phyloP scores from a whole-genome alignment of 805 yeast genomes.

The Metschnikowia reukaufii region DNA sequence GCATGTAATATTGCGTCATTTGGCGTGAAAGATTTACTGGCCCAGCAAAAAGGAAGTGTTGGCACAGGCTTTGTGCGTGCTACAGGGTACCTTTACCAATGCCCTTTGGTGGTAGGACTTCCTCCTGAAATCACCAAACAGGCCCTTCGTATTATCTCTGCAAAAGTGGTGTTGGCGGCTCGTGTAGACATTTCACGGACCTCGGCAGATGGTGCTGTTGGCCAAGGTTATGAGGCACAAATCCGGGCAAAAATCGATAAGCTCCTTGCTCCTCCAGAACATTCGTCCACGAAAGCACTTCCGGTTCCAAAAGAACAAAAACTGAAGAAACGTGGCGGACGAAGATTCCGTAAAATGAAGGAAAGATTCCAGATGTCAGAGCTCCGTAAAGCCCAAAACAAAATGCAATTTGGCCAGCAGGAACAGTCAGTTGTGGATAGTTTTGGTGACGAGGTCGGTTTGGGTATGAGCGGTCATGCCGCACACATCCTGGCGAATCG shows the following conservation, averaged over 20 bases:
- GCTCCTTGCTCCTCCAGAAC: slow-evolving; percentile 74
- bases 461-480: slow-evolving; percentile 64
- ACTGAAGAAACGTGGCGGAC: slow-evolving; percentile 85
- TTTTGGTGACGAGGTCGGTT: slow-evolving; percentile 78
- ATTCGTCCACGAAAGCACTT: slow-evolving; percentile 57
- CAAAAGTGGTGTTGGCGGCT: slow-evolving; percentile 78
- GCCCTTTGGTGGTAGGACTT: slow-evolving; percentile 57
- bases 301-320: slow-evolving; percentile 73
- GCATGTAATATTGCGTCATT: slow-evolving; percentile 81
- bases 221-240: slow-evolving; percentile 59
- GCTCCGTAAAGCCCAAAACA: slow-evolving; percentile 76
- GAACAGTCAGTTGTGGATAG: slow-evolving; percentile 63
- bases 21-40: slow-evolving; percentile 52
- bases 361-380: slow-evolving; percentile 82
- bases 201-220: slow-evolving; percentile 50
- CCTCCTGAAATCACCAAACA: slow-evolving; percentile 61
- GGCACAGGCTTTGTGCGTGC: slow-evolving; percentile 49
- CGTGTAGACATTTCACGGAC: slow-evolving; percentile 63
- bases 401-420: slow-evolving; percentile 76
- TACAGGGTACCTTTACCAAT: slow-evolving; percentile 66
- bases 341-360: slow-evolving; percentile 73
- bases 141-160: slow-evolving; percentile 77
- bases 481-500: slow-evolving; percentile 36
- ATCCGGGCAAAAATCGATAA: slow-evolving; percentile 65
- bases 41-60: slow-evolving; percentile 24